phyloP scores from a whole-genome alignment of 257 asterid genomes.

The Lycium barbarum region DNA sequence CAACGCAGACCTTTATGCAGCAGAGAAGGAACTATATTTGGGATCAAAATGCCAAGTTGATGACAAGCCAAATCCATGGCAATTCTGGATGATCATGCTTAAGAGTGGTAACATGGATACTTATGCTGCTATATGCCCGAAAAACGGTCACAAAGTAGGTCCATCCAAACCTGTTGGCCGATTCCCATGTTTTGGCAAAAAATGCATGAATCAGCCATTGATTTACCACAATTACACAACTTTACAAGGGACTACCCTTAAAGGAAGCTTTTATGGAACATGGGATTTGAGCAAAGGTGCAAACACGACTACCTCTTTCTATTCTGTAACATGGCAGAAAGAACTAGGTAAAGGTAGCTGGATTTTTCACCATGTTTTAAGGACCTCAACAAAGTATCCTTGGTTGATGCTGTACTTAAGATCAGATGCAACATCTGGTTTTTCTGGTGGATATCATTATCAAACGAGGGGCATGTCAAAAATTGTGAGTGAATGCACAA shows the following conservation, averaged over 20 bases:
- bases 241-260: constrained; percentile 54
- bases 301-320: constrained; percentile 49
- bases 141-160: constrained; percentile 57
- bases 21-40: constrained; percentile 65
- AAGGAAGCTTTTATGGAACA: constrained; percentile 75
- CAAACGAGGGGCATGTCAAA: constrained; percentile 83
- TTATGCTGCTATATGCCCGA: constrained; percentile 72
- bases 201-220: constrained; percentile 81
- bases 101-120: constrained; percentile 92
- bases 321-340: constrained; percentile 80
- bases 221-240: constrained; percentile 75
- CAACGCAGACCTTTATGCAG: constrained; percentile 65
- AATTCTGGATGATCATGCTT: constrained; percentile 92
- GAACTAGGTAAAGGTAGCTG: constrained; percentile 79
- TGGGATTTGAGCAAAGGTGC: constrained; percentile 56
- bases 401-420: constrained; percentile 92
- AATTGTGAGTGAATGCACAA: constrained; percentile 52
- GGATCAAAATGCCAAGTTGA: constrained; percentile 75
- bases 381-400: constrained; percentile 76
- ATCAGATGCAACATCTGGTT: constrained; percentile 75
- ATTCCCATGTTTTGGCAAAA: constrained; percentile 82
- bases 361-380: constrained; percentile 69
- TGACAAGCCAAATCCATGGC: constrained; percentile 79
- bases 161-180: constrained; percentile 56
- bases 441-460: constrained; percentile 89